Evolutionary conservation across 2,329 filamentous ascomycete species (phyloP).

Genomic region (Clonostachys rhizophaga): DNA sequence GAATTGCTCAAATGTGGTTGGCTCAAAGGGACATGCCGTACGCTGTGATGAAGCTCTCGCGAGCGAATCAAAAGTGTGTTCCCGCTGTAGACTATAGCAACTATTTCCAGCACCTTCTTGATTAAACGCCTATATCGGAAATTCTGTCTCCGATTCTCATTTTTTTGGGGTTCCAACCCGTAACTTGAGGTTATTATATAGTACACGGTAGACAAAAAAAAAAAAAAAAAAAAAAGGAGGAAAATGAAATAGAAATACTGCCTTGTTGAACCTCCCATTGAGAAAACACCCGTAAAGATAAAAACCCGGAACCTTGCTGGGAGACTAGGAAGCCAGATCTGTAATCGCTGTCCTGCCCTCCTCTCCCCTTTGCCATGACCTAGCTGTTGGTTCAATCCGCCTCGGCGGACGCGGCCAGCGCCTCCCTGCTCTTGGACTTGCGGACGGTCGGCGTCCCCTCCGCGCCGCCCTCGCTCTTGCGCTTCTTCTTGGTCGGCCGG

Average conservation of each 20-base stretch:
- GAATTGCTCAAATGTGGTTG: too few species aligned
- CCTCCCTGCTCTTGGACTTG: slow-evolving; percentile 22
- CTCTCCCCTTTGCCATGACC: too few species aligned
- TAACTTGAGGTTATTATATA: background rate
- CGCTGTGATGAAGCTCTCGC: too few species aligned
- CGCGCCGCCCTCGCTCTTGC: slow-evolving; percentile 49
- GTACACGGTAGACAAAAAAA: background rate
- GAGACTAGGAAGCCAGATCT: too few species aligned
- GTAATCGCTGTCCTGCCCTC: too few species aligned
- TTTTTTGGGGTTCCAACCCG: too few species aligned
- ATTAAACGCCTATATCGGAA: too few species aligned
- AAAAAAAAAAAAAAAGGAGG: background rate
- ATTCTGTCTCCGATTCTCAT: too few species aligned
- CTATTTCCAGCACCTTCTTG: too few species aligned
- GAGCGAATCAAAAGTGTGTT: too few species aligned
- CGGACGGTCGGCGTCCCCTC: slow-evolving; percentile 24
- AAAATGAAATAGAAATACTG: background rate
- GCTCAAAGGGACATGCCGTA: too few species aligned
- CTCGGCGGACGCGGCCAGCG: background rate
- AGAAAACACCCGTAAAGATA: slow-evolving; percentile 1
- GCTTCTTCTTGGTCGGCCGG: slow-evolving; percentile 52
- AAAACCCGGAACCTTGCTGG: background rate
- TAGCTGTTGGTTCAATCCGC: background rate
- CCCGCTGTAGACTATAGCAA: too few species aligned
- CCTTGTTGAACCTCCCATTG: background rate